Evolutionary conservation across 495 filamentous ascomycete genomes (phyloP), one percentile per base, ranked within the genome.

Genomic region (Penicillium pancosmium): DNA sequence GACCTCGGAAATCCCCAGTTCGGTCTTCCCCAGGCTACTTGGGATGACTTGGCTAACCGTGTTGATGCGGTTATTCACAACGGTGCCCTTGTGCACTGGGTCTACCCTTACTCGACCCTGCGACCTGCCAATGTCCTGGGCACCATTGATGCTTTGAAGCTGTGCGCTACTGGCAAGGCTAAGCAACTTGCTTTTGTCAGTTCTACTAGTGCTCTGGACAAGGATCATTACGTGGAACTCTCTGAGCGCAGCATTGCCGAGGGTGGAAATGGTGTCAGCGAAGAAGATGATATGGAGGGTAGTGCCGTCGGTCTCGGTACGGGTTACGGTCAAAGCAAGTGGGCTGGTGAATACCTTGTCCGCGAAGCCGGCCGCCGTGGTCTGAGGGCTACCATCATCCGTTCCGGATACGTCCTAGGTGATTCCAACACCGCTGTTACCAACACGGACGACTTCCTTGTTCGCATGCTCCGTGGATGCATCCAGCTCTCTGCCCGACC

Each of bases 301-400:
- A 87, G 83, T 58, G 72, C 82, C 10, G 82, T 77, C 21, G 87
- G 86, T 27, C 81, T 93, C 0, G 78, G 86, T 66, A 96, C 90
- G 0, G 94, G 93, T 7, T 98, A 98, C 66, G 94, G 92, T 8
- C 93, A 97, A 73, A 85, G 82, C 50, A 98, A 98, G 78, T 92
- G 89, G 88, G 87, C 85, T 21, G 77, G 83, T 8, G 93, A 97
- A 71, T 88, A 91, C 64, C 78, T 98, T 13, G 84, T 93, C 49
- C 80, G 88, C 16, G 91, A 89, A 67, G 93, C 93, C 31, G 91
- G 92, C 18, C 78, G 73, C 50, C 76, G 91, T 56, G 94, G 94
- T 31, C 79, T 98, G 11, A 76, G 73, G 13, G 92, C 91, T 23
- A 83, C 83, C 1, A 84, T 97, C 41, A 75, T 98, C 41, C 84